Base-by-base conservation (phyloP, 352 stramenopile species). In the Phytopythium boreale region DNA sequence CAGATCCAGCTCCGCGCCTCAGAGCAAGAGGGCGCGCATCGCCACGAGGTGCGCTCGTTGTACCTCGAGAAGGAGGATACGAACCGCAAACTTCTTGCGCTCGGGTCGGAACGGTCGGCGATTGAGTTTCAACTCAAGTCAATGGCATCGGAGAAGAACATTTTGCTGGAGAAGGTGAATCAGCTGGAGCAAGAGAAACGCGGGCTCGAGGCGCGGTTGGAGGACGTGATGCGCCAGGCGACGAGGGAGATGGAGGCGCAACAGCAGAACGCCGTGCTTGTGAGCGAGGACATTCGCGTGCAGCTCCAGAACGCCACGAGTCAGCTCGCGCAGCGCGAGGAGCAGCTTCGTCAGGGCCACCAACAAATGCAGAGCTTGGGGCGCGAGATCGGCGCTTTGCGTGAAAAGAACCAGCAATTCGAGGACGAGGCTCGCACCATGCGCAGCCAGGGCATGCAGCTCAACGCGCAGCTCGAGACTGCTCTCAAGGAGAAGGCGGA, bases 31-130 rank as follows among this genome's bases (percentile, higher is more conserved):
- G 77, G 62, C 22, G 66, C 72, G 27, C 77, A 90, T 51, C 75
- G 81, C 14, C 74, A 77, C 46, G 75, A 74, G 12, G 74, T 88
- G 11, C 79, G 76, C 10, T 76, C 67, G 27, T 61, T 93, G 26
- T 68, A 74, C 58, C 69, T 74, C 20, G 84, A 93, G 47, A 93
- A 89, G 56, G 82, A 91, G 63, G 80, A 85, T 12, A 49, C 82
- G 56, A 86, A 75, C 27, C 77, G 77, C 26, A 84, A 75, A 10
- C 64, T 90, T 24, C 64, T 70, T 43, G 62, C 68, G 0, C 57
- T 89, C 9, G 68, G 70, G n/a, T 74, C 71, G 3, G 79, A 92
- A 53, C 89, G 88, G 44, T 56, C 76, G 4, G 61, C 68, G 15
- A 55, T 90, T 19, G 82, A 91, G 60, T 68, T 66, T 34, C 80